A percentile compares a stretch with the other conserved stretches of the same genome.
These are phyloP conservation scores for Rhexocercosporidium sp. DNA, from an alignment of 2,329 filamentous ascomycete genomes.

Conservation along the genomic window DNA sequence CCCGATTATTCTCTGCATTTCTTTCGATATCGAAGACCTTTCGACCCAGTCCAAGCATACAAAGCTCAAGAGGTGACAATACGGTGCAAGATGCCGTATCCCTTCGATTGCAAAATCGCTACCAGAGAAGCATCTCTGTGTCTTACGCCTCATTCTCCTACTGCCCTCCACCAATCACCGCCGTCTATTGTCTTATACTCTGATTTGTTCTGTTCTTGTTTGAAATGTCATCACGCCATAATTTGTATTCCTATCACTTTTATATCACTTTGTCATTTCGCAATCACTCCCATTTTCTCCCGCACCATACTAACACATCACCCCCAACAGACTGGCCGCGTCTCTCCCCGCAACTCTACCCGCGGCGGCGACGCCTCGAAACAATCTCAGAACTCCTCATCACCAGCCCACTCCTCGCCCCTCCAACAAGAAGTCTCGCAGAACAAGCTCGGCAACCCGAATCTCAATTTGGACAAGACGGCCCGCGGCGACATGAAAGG, in stretches of 20 bases:
- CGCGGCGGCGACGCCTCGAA: conserved; percentile 27
- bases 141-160: conserved; percentile 1
- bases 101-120: conserved; percentile 19
- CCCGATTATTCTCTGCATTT: conserved; percentile 22
- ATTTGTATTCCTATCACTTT: conserved; percentile 7
- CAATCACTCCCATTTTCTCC: not conserved
- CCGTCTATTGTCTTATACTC: not conserved
- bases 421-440: conserved; percentile 45
- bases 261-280: not conserved
- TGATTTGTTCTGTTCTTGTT: conserved; percentile 1
- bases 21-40: conserved; percentile 19
- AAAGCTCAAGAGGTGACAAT: conserved; percentile 22
- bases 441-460: conserved; percentile 21
- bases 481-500: conserved; percentile 21
- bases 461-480: conserved; percentile 26
- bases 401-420: conserved; percentile 52
- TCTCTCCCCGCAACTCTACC: conserved; percentile 34
- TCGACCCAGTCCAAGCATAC: conserved; percentile 1
- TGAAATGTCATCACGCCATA: conserved; percentile 16
- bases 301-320: conserved; percentile 4
- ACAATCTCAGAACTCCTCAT: conserved; percentile 23
- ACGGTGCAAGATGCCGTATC: conserved; percentile 32
- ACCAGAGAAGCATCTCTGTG: not conserved
- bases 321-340: conserved; percentile 30
- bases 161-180: not conserved